Percentiles rank a stretch among this genome's conserved stretches.
Conservation (phyloP, 108 stramenopile species). For the Cyclotella cryptica region DNA sequence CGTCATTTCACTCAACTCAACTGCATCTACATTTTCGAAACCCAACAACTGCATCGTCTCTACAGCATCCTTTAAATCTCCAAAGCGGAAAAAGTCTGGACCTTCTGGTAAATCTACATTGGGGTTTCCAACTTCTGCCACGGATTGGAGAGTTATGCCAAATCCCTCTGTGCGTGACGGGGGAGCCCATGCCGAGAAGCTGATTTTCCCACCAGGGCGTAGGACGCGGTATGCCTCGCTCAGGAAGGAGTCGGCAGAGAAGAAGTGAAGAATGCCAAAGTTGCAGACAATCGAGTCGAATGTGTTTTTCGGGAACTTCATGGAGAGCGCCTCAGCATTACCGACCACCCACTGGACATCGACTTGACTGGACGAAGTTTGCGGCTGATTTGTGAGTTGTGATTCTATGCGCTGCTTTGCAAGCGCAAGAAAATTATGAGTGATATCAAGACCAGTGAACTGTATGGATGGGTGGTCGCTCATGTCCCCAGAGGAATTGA, state of each 20-base stretch:
- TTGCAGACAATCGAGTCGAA: conserved; percentile 55
- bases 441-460: conserved; percentile 53
- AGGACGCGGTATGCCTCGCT: conserved; percentile 48
- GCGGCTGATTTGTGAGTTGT: conserved; percentile 30
- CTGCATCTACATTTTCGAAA: conserved; percentile 40
- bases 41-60: conserved; percentile 30
- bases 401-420: conserved; percentile 45
- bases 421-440: conserved; percentile 51
- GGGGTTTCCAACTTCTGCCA: conserved; percentile 54
- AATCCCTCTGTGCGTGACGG: conserved; percentile 48
- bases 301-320: conserved; percentile 42
- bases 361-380: conserved; percentile 19
- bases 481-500: conserved; percentile 9
- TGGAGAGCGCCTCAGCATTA: conserved; percentile 42
- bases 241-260: conserved; percentile 41
- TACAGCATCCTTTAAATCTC: conserved; percentile 32
- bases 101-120: conserved; percentile 54
- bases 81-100: conserved; percentile 59
- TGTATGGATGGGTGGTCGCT: conserved; percentile 35
- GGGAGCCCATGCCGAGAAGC: conserved; percentile 58
- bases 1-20: conserved; percentile 57
- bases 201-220: conserved; percentile 52
- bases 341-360: conserved; percentile 52
- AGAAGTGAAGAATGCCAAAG: conserved; percentile 58
- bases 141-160: conserved; percentile 41